phyloP scores from a whole-genome alignment of 805 yeast species.

The Wickerhamiella sorbophila region DNA sequence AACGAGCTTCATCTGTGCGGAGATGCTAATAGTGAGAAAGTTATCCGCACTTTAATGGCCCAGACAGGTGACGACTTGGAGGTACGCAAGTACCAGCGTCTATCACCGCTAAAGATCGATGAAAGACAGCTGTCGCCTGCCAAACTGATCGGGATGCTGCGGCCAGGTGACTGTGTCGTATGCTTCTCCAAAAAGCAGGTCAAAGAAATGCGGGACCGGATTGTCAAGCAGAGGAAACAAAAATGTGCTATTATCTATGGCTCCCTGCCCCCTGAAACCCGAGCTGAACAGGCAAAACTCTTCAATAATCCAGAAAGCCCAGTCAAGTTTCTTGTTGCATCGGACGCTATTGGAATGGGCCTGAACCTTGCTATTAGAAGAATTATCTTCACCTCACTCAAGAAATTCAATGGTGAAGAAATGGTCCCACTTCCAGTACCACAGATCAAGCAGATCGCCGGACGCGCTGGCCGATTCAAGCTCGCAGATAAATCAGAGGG shows the following conservation, averaged over 20 bases:
- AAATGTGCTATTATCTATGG: constrained; percentile 84
- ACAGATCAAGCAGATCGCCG: constrained; percentile 81
- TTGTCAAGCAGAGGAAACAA: constrained; percentile 41
- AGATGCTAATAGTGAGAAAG: constrained; percentile 67
- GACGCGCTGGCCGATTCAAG: constrained; percentile 81
- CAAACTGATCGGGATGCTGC: constrained; percentile 28
- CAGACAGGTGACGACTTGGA: constrained; percentile 70
- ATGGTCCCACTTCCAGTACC: constrained; percentile 39
- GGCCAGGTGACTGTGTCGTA: constrained; percentile 77
- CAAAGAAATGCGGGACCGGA: constrained; percentile 48
- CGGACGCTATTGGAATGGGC: constrained; percentile 98
- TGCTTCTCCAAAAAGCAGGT: constrained; percentile 70
- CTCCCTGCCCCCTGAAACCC: constrained; percentile 86
- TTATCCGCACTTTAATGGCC: constrained; percentile 42
- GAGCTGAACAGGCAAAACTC: constrained; percentile 65
- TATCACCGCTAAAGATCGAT: constrained; percentile 56
- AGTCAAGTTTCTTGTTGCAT: constrained; percentile 76
- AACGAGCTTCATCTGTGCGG: constrained; percentile 88
- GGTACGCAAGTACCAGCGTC: constrained; percentile 56
- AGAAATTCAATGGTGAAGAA: constrained; percentile 56
- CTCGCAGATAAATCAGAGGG: constrained; percentile 35
- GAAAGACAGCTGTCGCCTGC: constrained; percentile 22
- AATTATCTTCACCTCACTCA: constrained; percentile 53
- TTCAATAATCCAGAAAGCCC: constrained; percentile 58
- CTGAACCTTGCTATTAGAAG: constrained; percentile 72